Evolutionary conservation across 345 rosid species (phyloP), one percentile per base, ranked within the genome.

Genomic region (Pelargonium nanum): DNA sequence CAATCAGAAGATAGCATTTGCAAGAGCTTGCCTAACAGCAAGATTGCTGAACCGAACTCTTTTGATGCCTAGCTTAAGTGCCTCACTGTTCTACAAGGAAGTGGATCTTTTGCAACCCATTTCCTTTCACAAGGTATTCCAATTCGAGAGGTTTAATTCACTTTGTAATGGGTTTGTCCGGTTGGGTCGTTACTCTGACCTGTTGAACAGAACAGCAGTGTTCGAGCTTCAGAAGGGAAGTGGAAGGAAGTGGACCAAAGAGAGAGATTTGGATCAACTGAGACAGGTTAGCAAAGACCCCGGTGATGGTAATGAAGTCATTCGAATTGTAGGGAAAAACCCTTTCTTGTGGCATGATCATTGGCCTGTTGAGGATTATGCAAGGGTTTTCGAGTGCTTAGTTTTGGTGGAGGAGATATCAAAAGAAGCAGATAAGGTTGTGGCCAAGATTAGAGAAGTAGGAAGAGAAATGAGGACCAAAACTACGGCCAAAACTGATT

Each of bases 261-360:
- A 79, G 71, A 83, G 86, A 75, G 99, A 90, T 70, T 45, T 86
- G 67, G 84, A 93, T 30, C 99, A 90, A 32, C 21, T 93, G 77
- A 79, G 59, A 61, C 64, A 80, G 25, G 68, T 70, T 19, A 58
- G 72, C 0, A 26, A 63, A 57, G 77, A 79, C 28, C 62, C 82
- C 0, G 61, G 70, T 22, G 87, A 93, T 78, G 75, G 65, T 53
- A 65, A 77, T 55, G 95, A 93, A 75, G 85, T 82, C 32, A 77
- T 90, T 56, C 82, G 84, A 44, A 64, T 93, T 21, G 75, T 69
- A 1, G 95, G 92, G 24, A 93, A 93, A 72, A 93, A 90, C 62
- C 95, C 99, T 0, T 93, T 93, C 73, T 62, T 93, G 71, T 93
- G 99, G 99, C 97, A 93, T 19, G 99, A 93, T 72, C 99, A 93